These are phyloP conservation scores for Xylariaceae sp. DNA, from an alignment of 2,329 filamentous ascomycete genomes.

Conservation along the genomic window DNA sequence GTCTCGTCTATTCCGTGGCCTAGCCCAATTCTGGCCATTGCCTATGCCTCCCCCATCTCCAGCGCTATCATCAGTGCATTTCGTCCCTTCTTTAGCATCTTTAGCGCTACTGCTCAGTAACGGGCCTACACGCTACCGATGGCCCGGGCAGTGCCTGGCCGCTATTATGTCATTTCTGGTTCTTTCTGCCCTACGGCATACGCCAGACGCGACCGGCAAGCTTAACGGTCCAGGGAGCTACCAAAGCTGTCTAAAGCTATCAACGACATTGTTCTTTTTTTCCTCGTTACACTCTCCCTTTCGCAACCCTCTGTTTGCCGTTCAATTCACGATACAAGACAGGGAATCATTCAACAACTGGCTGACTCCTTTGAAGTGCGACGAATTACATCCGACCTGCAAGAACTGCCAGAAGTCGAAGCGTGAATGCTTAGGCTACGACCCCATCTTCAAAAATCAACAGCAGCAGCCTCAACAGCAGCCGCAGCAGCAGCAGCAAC, in stretches of 20 bases:
- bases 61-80: no score
- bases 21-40: slow-evolving; percentile 16
- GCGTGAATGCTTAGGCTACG: slow-evolving; percentile 80
- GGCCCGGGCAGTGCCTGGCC: no score
- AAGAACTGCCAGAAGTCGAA: slow-evolving; percentile 87
- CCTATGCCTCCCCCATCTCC: not conserved
- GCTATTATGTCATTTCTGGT: no score
- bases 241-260: slow-evolving; percentile 7
- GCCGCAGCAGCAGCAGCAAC: slow-evolving; percentile 41
- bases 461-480: slow-evolving; percentile 42
- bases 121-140: no score
- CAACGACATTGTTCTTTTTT: slow-evolving; percentile 1
- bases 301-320: no score
- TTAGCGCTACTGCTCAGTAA: no score
- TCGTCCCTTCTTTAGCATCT: no score
- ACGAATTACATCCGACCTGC: slow-evolving; percentile 90
- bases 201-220: no score
- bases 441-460: slow-evolving; percentile 76
- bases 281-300: no score
- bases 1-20: slow-evolving; percentile 1
- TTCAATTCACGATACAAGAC: no score
- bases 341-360: not conserved
- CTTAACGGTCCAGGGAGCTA: no score
- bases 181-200: no score
- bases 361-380: slow-evolving; percentile 59